Percentiles rank a stretch among this genome's conserved stretches.
phyloP scores from a whole-genome alignment of 805 yeast genomes.

The Starmerella geochares region DNA sequence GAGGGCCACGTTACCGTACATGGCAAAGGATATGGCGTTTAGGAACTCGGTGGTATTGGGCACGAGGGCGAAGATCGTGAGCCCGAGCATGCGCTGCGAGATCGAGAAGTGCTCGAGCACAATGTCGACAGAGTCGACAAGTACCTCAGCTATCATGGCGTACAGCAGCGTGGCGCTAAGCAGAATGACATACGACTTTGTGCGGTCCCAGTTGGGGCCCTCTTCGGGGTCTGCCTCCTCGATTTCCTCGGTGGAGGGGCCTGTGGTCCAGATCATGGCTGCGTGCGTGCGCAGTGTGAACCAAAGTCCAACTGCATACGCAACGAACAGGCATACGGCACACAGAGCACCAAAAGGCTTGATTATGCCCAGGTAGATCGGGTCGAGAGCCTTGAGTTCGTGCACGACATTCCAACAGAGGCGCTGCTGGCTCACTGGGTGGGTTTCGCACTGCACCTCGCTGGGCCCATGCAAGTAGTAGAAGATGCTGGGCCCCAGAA shows the following conservation, averaged over 20 bases:
- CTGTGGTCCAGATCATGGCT: constrained; percentile 84
- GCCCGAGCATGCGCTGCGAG: constrained; percentile 80
- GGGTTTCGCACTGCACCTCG: constrained; percentile 50
- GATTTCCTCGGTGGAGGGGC: constrained; percentile 37
- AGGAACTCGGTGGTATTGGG: constrained; percentile 96
- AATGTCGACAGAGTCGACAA: constrained; percentile 85
- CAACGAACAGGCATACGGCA: constrained; percentile 67
- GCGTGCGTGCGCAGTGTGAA: constrained; percentile 95
- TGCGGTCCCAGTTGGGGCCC: constrained; percentile 92
- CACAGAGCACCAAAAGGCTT: constrained; percentile 76
- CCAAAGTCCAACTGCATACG: constrained; percentile 80
- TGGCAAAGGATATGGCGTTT: constrained; percentile 93
- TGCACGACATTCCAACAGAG: constrained; percentile 59
- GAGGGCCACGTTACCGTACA: constrained; percentile 88
- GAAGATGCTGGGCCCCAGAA: constrained; percentile 85
- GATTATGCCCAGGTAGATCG: constrained; percentile 54
- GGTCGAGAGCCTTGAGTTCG: constrained; percentile 51
- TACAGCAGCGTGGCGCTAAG: constrained; percentile 76
- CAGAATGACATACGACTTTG: constrained; percentile 70
- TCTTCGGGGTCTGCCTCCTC: constrained; percentile 54
- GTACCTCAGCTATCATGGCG: constrained; percentile 87
- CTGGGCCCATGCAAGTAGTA: constrained; percentile 85
- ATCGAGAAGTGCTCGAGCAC: constrained; percentile 72
- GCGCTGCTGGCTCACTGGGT: neutral
- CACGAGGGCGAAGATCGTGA: constrained; percentile 88